Percentiles rank a stretch among this genome's conserved stretches.
Conservation (phyloP, 148 eudicot species). For the Silene uniflora region DNA sequence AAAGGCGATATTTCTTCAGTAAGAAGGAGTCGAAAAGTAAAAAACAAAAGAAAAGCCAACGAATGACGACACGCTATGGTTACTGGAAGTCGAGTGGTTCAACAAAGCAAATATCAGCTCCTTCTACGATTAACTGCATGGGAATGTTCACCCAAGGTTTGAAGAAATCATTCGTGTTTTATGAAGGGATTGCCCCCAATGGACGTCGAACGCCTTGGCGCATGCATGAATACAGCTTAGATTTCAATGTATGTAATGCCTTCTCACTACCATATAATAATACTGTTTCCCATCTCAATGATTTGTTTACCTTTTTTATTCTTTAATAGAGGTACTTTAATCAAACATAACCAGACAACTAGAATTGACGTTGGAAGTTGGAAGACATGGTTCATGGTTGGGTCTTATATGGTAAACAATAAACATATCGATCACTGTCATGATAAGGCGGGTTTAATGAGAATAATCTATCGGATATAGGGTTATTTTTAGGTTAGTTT, state of each 20-base stretch:
- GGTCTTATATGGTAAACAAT: too few species aligned
- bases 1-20: constrained; percentile 39
- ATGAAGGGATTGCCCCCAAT: constrained; percentile 42
- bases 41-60: background rate
- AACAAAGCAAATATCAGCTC: constrained; percentile 31
- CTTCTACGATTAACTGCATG: constrained; percentile 23
- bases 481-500: too few species aligned
- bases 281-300: too few species aligned
- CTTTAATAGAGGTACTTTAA: too few species aligned
- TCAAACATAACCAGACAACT: too few species aligned
- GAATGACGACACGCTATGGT: constrained; percentile 32
- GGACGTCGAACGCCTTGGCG: constrained; percentile 50
- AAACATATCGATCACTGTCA: too few species aligned
- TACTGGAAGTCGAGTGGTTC: constrained; percentile 39
- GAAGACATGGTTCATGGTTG: too few species aligned
- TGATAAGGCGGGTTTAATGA: too few species aligned
- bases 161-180: constrained; percentile 49
- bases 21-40: constrained; percentile 27
- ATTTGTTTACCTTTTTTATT: too few species aligned
- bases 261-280: too few species aligned
- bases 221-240: constrained; percentile 64
- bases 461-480: too few species aligned
- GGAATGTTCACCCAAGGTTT: constrained; percentile 32
- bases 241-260: background rate
- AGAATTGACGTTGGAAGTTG: too few species aligned